Evolutionary conservation across 441 rosid species (phyloP).

Genomic region (Sinapis alba): DNA sequence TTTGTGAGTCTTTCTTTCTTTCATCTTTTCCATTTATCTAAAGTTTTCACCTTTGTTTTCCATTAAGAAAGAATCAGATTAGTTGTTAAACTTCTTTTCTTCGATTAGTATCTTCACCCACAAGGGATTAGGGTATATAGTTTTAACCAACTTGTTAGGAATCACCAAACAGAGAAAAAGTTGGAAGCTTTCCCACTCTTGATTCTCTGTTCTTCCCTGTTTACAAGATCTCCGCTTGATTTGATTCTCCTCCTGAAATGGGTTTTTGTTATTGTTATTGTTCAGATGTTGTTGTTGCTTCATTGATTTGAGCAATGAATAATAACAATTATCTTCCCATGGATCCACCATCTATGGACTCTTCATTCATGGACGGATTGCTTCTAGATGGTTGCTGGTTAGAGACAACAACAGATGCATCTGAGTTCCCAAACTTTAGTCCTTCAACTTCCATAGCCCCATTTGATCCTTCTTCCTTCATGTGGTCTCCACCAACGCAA

Average conservation of each 20-base stretch:
- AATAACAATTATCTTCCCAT: conserved; percentile 30
- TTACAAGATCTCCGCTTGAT: conserved; percentile 36
- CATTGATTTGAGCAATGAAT: conserved; percentile 28
- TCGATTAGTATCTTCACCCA: conserved; percentile 41
- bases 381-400: conserved; percentile 90
- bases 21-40: background rate
- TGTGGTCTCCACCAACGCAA: conserved; percentile 48
- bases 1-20: conserved; percentile 24
- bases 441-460: conserved; percentile 49
- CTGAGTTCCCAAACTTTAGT: conserved; percentile 59
- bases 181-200: conserved; percentile 5
- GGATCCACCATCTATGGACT: conserved; percentile 65
- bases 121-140: conserved; percentile 41
- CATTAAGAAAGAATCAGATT: conserved; percentile 18
- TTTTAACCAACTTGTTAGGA: conserved; percentile 42
- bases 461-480: conserved; percentile 50
- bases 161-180: conserved; percentile 26
- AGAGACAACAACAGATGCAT: conserved; percentile 72
- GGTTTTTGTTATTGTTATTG: conserved; percentile 28
- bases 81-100: conserved; percentile 6
- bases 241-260: conserved; percentile 36
- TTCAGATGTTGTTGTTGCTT: conserved; percentile 29
- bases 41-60: conserved; percentile 10
- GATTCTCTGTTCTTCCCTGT: conserved; percentile 25
- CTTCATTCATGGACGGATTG: conserved; percentile 72